phyloP scores from a whole-genome alignment of 768 basidiomycete species.

The Rossbeevera mucosa region DNA sequence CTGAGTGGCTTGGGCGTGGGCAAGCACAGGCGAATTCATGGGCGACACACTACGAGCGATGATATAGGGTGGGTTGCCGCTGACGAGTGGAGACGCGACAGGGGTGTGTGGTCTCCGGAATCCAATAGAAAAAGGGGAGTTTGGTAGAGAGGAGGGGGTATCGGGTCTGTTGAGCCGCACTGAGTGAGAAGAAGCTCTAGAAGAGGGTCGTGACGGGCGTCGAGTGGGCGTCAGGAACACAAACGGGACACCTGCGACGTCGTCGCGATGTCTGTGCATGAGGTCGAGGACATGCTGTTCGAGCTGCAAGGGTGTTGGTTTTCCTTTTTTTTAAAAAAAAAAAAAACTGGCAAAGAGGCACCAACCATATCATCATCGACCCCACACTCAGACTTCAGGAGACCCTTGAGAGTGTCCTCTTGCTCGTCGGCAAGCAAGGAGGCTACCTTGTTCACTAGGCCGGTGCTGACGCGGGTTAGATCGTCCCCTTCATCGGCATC shows the following conservation, averaged over 20 bases:
- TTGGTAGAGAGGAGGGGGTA: slow-evolving; percentile 70
- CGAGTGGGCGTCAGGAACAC: slow-evolving; percentile 76
- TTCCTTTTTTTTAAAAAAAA: too few relatives aligned
- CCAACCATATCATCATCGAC: slow-evolving; percentile 68
- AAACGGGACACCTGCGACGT: slow-evolving; percentile 77
- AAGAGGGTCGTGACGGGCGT: slow-evolving; percentile 77
- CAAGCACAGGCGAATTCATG: slow-evolving; percentile 62
- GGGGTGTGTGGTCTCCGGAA: slow-evolving; percentile 82
- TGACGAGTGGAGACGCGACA: slow-evolving; percentile 68
- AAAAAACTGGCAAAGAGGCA: slow-evolving; percentile 15
- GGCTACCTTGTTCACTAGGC: slow-evolving; percentile 68
- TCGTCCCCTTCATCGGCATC: slow-evolving; percentile 60
- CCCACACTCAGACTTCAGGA: slow-evolving; percentile 67
- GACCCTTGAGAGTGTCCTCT: slow-evolving; percentile 77
- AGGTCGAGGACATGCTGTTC: slow-evolving; percentile 89
- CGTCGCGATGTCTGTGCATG: slow-evolving; percentile 93
- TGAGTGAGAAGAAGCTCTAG: slow-evolving; percentile 70
- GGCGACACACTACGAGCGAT: slow-evolving; percentile 52
- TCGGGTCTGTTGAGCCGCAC: slow-evolving; percentile 67
- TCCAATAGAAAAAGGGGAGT: slow-evolving; percentile 68
- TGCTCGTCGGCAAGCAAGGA: slow-evolving; percentile 72
- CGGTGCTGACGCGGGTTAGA: slow-evolving; percentile 48
- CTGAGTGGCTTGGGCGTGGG: slow-evolving; percentile 53
- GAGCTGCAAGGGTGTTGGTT: slow-evolving; percentile 41
- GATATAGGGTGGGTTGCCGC: slow-evolving; percentile 53